Evolutionary conservation across 352 stramenopile genomes (phyloP), one percentile per base, ranked within the genome.

Genomic region (Phytophthora citricola): DNA sequence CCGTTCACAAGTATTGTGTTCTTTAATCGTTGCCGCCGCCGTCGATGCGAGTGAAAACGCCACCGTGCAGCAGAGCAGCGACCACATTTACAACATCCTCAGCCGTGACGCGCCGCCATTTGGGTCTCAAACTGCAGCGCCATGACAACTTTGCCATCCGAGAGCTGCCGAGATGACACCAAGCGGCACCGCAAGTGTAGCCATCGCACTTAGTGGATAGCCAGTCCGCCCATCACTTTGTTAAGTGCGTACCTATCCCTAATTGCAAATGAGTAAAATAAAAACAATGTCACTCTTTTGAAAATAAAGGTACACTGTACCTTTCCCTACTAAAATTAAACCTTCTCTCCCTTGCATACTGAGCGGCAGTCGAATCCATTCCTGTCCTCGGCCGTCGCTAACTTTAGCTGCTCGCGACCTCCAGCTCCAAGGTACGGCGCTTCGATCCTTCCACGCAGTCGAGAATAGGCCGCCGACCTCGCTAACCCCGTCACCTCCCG

Each of bases 181-280:
- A 26, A 14, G 5, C 22, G 22, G 20, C 11, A 29, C 34, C 20
- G 11, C 22, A 31, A 38, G 11, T 29, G 59, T 43, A 67, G 24
- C 59, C 50, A 67, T 67, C 59, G 59, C 10, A 67, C 50, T 60
- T 67, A 67, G 41, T 2, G 14, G 26, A 14, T 38, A 69, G 61
- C 53, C 61, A 69, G 61, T 69, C 36, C 27, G 14, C 34, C 26
- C 44, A 61, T 51, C 26, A 34, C 4, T 8, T 10, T 14, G 1
- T 49, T 55, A 61, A 45, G 59, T 60, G 1, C 58, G 59, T 41
- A 55, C 40, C 36, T 45, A 41, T 1, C 39, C 40, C 36, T 31
- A 22, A 22, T 43, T 26, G 24, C 24, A 26, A 26, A 26, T 4
- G 17, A 26, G 24, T 4, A 20, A 5, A 36, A 0, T 14, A n/a